Evolutionary conservation across 306 rosid genomes (phyloP), one percentile per base, ranked within the genome.

Genomic region (Phaseolus lunatus): DNA sequence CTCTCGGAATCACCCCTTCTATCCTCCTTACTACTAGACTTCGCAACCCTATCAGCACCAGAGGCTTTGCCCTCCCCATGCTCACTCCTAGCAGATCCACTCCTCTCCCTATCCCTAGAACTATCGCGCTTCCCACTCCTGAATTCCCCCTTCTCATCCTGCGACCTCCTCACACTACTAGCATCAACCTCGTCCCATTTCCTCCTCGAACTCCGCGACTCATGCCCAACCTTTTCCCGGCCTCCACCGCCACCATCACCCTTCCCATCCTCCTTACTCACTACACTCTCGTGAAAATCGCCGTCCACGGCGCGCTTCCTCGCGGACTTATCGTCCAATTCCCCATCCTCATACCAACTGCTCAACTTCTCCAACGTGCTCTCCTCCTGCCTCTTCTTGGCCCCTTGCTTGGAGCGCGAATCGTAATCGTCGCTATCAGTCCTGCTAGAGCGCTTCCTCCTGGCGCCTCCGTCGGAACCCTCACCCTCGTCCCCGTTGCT

Each of bases 331-430:
- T 83, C 96, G 47, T 92, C 99, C 43, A 84, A 84, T 59, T 92
- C 97, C 29, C 97, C 98, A 74, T 94, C 98, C 86, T 90, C 96
- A 53, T 96, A 96, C 91, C 92, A 96, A 84, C 90, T 96, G 45
- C 98, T 91, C 54, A 96, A 52, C 83, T 91, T 96, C 61, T 96
- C 99, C 90, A 96, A 84, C 35, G 96, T 88, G 77, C 92, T 96
- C 85, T 92, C 96, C 80, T 92, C 99, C 78, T 88, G 97, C 61
- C 90, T 92, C 85, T 86, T 92, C 88, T 87, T 95, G 56, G 80
- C 90, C 79, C 82, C 89, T 69, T 88, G 89, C 84, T 88, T 96
- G 24, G 90, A 81, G 6, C 91, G 86, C 9, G 86, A 87, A 72
- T 92, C 99, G 67, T 91, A 87, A 50, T 88, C 98, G 5, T 88